phyloP scores from a whole-genome alignment of 805 yeast species.

The Grigorovia jiainica region DNA sequence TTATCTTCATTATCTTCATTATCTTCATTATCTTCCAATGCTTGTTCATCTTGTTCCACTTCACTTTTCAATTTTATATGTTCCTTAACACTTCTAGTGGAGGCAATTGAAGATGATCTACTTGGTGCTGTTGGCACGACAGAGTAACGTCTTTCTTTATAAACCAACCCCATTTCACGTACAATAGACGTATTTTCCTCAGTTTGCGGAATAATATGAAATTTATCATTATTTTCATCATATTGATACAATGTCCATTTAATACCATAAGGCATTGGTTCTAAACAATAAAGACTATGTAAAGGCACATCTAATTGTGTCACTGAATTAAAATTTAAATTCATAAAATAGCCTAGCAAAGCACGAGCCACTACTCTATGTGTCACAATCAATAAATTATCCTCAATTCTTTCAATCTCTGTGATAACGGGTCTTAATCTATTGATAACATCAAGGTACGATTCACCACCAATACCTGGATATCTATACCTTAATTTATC shows the following conservation, averaged over 20 bases:
- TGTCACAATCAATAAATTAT: constrained; percentile 71
- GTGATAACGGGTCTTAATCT: constrained; percentile 83
- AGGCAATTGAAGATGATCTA: constrained; percentile 1
- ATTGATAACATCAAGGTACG: constrained; percentile 86
- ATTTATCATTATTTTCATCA: constrained; percentile 70
- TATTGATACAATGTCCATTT: constrained; percentile 86
- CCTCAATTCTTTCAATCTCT: constrained; percentile 85
- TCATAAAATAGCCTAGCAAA: constrained; percentile 79
- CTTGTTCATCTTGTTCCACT: not conserved
- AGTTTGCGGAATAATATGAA: constrained; percentile 47
- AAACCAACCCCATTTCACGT: constrained; percentile 59
- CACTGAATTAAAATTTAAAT: constrained; percentile 66
- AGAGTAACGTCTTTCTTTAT: constrained; percentile 58
- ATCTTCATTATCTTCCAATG: too few species aligned
- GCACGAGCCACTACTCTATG: constrained; percentile 90
- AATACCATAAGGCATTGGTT: constrained; percentile 91
- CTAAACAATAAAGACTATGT: constrained; percentile 82
- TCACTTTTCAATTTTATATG: not conserved
- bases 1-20: too few species aligned
- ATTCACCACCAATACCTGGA: constrained; percentile 97
- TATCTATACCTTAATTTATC: constrained; percentile 82
- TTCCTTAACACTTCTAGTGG: not conserved
- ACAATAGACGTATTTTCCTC: constrained; percentile 40
- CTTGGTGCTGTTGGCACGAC: constrained; percentile 69
- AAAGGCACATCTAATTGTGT: constrained; percentile 89